Base-by-base conservation (phyloP, 2,329 filamentous ascomycete genomes). In the Microsporum ferrugineum region DNA sequence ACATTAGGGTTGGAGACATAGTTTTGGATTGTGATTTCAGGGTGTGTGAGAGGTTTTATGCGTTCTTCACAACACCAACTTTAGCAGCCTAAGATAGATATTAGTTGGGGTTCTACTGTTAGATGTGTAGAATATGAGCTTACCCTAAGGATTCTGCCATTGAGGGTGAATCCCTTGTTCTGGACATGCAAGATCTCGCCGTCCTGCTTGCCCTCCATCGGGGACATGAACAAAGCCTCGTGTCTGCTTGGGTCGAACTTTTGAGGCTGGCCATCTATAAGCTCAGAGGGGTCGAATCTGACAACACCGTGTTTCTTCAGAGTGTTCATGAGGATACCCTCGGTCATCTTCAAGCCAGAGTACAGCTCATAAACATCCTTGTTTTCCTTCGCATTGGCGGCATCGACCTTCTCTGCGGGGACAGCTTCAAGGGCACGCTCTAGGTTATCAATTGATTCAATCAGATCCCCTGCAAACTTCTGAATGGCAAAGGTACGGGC, bases 191-290 rank as follows among this genome's bases (percentile, higher is more conserved):
- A 94, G 71, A 96, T 89, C 61, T 85, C 88, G 68, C 89, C 90
- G 71, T 97, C 85, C 75, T 96, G 88, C 81, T 95, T 95, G 67
- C 85, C 91, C 59, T 86, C 82, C 79, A 90, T 84, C 49, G 91
- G 89, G 7, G 89, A 85, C 86, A 95, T 91, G 78, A 97, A 97
- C 27, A 89, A 94, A 41, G 94, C 94, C 81, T 99, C 94, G 75
- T 97, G 94, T 76, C 89, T 82, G 76, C 96, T 96, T 66, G 94
- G 91, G 79, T 99, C 88, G 80, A 99, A 99, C 77, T 89, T 91
- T 73, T 94, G 87, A 68, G 85, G 82, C 66, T 84, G 78, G 39
- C 78, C 79, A 0, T 75, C 70, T 3, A 69, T 62, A 41, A 64
- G 66, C 65, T 77, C 75, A 61, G 74, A 76, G 17, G 94, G 92